These are phyloP conservation scores for Aquilaria agallochum DNA, from an alignment of 441 rosid species.

Conservation along the genomic window DNA sequence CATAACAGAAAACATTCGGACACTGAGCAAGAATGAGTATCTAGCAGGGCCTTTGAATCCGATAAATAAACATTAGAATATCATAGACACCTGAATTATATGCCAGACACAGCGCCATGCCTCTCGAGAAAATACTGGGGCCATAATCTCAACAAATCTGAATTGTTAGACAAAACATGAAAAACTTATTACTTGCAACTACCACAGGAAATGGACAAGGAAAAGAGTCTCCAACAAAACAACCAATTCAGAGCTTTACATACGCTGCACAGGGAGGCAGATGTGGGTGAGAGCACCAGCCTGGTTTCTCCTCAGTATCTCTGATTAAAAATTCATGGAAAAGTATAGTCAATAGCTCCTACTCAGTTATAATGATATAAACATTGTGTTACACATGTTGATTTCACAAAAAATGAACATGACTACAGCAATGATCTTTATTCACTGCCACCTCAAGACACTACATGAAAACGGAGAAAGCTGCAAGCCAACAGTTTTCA, in stretches of 20 bases:
- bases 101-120: slow-evolving; percentile 99
- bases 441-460: no score
- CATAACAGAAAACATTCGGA: background rate
- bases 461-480: no score
- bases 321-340: slow-evolving; percentile 29
- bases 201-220: background rate
- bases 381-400: no score
- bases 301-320: slow-evolving; percentile 70
- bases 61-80: background rate
- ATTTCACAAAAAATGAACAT: no score
- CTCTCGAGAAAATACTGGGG: slow-evolving; percentile 91
- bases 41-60: no score
- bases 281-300: slow-evolving; percentile 80
- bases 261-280: slow-evolving; percentile 99
- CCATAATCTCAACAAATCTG: slow-evolving; percentile 99
- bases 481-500: no score
- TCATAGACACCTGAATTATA: slow-evolving; percentile 79
- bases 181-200: slow-evolving; percentile 7
- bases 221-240: background rate
- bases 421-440: no score
- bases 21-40: no score
- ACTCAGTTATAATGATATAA: no score
- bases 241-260: slow-evolving; percentile 16
- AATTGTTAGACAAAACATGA: slow-evolving; percentile 7
- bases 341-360: background rate